Base-by-base conservation (phyloP, 176 grass and related monocot genomes). In the Avena atlantica region DNA sequence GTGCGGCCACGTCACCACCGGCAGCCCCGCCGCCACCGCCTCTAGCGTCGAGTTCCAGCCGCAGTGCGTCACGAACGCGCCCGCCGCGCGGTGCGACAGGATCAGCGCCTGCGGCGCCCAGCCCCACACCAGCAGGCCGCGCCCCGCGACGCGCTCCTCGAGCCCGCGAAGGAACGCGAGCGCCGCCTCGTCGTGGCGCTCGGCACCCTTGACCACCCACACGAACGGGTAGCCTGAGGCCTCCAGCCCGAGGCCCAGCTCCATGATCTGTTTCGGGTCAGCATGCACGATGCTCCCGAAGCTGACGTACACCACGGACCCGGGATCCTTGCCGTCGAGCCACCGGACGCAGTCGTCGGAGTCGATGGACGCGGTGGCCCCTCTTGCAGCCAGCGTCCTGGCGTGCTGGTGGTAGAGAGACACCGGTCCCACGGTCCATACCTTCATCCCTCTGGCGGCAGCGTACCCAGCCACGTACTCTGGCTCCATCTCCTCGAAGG, bases 61-160 rank as follows among this genome's bases (percentile, higher is more conserved):
- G 78, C 91, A 88, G 85, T 90, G 91, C 8, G 85, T 88, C 44
- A 77, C 1, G 86, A 93, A 95, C 91, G 57, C 89, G 5, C 95
- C 95, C 2, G 85, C 85, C 1, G 91, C 87, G 16, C 12, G 66
- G 84, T 97, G 95, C 0, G 88, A 91, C 70, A 97, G 89, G 69
- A 95, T 91, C 70, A 88, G 57, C 74, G 88, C 73, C 90, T 96
- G 94, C 60, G 91, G 94, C 19, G 91, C 94, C 94, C 94, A 93
- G 3, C 87, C 91, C 23, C 74, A 63, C 44, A 95, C 55, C 42
- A 93, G 11, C 52, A 95, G 76, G 50, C 59, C 60, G 1, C 88
- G 80, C 49, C 50, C 76, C 15, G 83, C 81, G 7, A 87, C 60
- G 13, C 64, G 80, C 21, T 70, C 85, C 34, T 23, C 14, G 12